Conservation (phyloP, 2,329 filamentous ascomycete species). For the Tricladium varicosporioides region DNA sequence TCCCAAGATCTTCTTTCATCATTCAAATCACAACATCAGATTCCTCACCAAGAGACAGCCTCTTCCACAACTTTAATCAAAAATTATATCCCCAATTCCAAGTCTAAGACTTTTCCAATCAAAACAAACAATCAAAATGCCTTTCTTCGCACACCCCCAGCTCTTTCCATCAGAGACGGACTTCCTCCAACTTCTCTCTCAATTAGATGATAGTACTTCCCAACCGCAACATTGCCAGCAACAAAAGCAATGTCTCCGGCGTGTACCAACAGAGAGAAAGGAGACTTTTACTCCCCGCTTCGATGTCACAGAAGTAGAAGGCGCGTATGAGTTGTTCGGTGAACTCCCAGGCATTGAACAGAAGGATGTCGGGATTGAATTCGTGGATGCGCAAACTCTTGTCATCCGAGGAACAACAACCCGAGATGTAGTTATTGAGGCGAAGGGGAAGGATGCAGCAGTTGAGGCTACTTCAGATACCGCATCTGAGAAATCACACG, state of each 20-base stretch:
- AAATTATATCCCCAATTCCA: neutral
- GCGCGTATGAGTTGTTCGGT: slow-evolving; percentile 72
- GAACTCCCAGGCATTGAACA: slow-evolving; percentile 74
- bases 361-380: slow-evolving; percentile 72
- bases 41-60: neutral
- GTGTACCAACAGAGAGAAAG: slow-evolving; percentile 28
- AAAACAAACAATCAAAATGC: slow-evolving; percentile 22
- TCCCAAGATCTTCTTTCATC: slow-evolving; percentile 16
- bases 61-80: slow-evolving; percentile 8
- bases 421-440: slow-evolving; percentile 56
- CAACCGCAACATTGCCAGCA: neutral
- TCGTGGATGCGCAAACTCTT: slow-evolving; percentile 72
- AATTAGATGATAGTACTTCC: slow-evolving; percentile 45
- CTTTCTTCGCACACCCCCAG: slow-evolving; percentile 29
- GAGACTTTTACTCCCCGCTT: slow-evolving; percentile 68
- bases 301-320: slow-evolving; percentile 68
- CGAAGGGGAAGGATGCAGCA: slow-evolving; percentile 46
- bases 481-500: slow-evolving; percentile 31
- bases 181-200: slow-evolving; percentile 61
- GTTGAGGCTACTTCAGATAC: slow-evolving; percentile 21
- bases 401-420: slow-evolving; percentile 56
- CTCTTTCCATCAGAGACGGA: slow-evolving; percentile 18
- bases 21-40: slow-evolving; percentile 19
- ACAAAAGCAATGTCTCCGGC: slow-evolving; percentile 15
- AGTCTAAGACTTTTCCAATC: neutral